Evolutionary conservation across 1,139 yeast species (phyloP).

Genomic region (Candida sp.): DNA sequence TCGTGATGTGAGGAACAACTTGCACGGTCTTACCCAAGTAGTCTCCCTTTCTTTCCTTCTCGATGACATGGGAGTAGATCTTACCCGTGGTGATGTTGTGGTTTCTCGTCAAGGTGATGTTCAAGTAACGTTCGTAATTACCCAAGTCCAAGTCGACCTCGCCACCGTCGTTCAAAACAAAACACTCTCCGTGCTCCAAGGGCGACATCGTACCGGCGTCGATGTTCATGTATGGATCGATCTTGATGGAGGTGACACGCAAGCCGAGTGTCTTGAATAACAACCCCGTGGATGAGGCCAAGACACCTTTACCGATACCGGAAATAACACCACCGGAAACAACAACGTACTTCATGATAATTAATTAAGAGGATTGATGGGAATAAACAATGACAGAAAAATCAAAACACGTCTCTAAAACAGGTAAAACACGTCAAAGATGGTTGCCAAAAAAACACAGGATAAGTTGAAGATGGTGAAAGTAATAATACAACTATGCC

Average conservation of each 20-base stretch:
- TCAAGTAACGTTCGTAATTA: constrained; percentile 95
- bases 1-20: constrained; percentile 97
- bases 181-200: constrained; percentile 98
- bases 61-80: constrained; percentile 92
- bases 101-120: constrained; percentile 89
- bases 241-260: constrained; percentile 95
- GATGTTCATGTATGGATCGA: constrained; percentile 98
- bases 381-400: not conserved
- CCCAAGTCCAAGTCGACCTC: constrained; percentile 98
- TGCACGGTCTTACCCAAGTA: constrained; percentile 99
- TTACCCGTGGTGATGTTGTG: constrained; percentile 99
- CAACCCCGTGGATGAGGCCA: constrained; percentile 97
- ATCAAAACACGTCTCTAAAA: constrained; percentile 1
- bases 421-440: constrained; percentile 11
- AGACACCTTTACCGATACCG: constrained; percentile 98
- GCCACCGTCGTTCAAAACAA: constrained; percentile 98
- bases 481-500: constrained; percentile 27
- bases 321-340: constrained; percentile 99
- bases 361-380: not conserved
- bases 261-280: constrained; percentile 91
- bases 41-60: constrained; percentile 96
- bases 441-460: too few relatives aligned
- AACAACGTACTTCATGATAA: constrained; percentile 95
- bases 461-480: too few relatives aligned
- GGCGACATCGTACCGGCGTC: constrained; percentile 99